Percentiles rank a stretch among this genome's conserved stretches.
These are phyloP conservation scores for Athelia psychrophila DNA, from an alignment of 1,284 basidiomycete species.

Conservation along the genomic window DNA sequence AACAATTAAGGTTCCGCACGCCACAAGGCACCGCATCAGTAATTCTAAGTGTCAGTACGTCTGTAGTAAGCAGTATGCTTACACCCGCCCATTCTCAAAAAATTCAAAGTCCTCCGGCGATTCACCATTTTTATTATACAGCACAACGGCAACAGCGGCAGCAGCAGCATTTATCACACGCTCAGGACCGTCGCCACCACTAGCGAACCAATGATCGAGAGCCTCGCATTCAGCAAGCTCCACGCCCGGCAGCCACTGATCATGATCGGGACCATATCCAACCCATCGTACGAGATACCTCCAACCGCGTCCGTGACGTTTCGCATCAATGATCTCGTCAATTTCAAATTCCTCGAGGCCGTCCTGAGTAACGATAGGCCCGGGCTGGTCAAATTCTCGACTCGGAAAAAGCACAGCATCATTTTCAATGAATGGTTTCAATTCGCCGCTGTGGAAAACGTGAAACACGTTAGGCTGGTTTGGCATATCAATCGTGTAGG, in stretches of 20 bases:
- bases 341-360: not conserved
- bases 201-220: not conserved
- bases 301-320: conserved; percentile 1
- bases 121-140: too few species aligned
- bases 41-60: too few species aligned
- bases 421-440: not conserved
- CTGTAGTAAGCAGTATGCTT: too few species aligned
- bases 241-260: not conserved
- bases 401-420: not conserved
- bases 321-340: not conserved
- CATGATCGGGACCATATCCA: conserved; percentile 3
- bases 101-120: too few species aligned
- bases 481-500: not conserved
- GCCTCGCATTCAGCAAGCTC: not conserved
- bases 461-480: not conserved
- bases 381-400: not conserved
- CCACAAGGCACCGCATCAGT: too few species aligned
- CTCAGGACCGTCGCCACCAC: too few species aligned
- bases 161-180: too few species aligned
- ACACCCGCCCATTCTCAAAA: too few species aligned
- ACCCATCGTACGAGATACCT: conserved; percentile 4
- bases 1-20: too few species aligned
- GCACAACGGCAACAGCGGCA: too few species aligned
- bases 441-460: not conserved
- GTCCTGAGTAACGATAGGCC: not conserved